Evolutionary conservation across 352 stramenopile genomes (phyloP), one percentile per base, ranked within the genome.

Genomic region (Globisporangium cederbergense): DNA sequence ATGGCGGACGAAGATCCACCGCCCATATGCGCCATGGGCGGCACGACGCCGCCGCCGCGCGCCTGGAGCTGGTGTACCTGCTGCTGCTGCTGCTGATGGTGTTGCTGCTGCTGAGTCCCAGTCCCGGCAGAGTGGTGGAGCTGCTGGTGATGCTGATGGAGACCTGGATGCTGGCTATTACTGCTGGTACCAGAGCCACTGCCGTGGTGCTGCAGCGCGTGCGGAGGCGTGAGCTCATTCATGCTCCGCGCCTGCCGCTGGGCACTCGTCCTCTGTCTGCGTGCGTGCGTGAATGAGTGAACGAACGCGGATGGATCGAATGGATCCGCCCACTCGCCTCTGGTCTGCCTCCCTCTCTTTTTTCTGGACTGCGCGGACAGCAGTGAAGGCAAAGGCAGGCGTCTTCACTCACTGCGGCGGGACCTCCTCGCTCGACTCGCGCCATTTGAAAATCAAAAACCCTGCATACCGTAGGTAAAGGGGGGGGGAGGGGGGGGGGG

Each of bases 401-500:
- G 54, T 62, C 56, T 51, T 51, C 56, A 54, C 56, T 40, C 40
- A 42, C 36, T 32, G n/a, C 20, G 18, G 52, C 32, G 25, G 25
- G 25, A 28, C 30, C 69, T 60, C 66, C 32, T 36, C 7, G 32
- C 60, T 73, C 42, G 42, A 8, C 60, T 73, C 42, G 42, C 58
- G 61, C 60, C 74, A 81, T 78, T 75, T 74, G 73, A 75, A 71
- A 70, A 70, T 58, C 65, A 70, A 65, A 65, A 58, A 62, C 56
- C 34, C 22, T 42, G 9, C n/a, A 55, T 56, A 56, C 46, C 49
- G 32, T 49, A 45, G 36, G 20, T 42, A 36, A 38, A 61, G 55
- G 55, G 40, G 56, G 56, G 43, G 11, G 54, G 34, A 10, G 34
- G 32, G n/a, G 18, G 28, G 53, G 53, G 36, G 53, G 53, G 9